Percentiles rank a stretch among this genome's conserved stretches.
phyloP scores from a whole-genome alignment of 306 rosid genomes.

The Lithocarpus polystachyus region DNA sequence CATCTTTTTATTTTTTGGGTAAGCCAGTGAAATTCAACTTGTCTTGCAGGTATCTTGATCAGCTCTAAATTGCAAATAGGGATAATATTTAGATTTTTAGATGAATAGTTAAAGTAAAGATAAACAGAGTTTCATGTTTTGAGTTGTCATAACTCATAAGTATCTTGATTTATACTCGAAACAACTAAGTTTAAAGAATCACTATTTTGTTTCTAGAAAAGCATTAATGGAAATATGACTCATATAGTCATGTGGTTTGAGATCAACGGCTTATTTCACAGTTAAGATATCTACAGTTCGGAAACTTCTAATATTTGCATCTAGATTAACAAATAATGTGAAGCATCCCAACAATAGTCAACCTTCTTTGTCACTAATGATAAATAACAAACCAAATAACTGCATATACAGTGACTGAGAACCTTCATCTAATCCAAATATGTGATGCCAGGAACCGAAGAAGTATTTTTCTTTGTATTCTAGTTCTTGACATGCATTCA shows the following conservation, averaged over 20 bases:
- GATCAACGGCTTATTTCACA: no score
- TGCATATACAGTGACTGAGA: no score
- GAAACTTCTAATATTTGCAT: not conserved
- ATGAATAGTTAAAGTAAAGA: not conserved
- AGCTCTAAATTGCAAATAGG: not conserved
- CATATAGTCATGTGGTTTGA: no score
- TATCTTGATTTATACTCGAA: not conserved
- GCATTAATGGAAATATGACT: no score
- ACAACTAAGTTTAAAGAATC: not conserved
- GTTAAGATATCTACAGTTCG: no score
- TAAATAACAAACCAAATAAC: no score
- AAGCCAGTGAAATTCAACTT: not conserved
- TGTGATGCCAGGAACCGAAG: not conserved
- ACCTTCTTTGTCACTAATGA: not conserved
- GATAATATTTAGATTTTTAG: not conserved
- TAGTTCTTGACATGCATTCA: not conserved
- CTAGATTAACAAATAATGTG: not conserved
- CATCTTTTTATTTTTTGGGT: not conserved
- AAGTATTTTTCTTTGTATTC: not conserved
- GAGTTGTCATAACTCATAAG: no score
- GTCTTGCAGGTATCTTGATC: no score
- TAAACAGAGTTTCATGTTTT: no score
- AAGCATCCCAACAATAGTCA: not conserved
- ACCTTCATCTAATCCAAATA: not conserved
- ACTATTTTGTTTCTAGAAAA: no score